A percentile compares a stretch with the other conserved stretches of the same genome.
Conservation (phyloP, 1,284 basidiomycete genomes). For the Ceratobasidium sp. region DNA sequence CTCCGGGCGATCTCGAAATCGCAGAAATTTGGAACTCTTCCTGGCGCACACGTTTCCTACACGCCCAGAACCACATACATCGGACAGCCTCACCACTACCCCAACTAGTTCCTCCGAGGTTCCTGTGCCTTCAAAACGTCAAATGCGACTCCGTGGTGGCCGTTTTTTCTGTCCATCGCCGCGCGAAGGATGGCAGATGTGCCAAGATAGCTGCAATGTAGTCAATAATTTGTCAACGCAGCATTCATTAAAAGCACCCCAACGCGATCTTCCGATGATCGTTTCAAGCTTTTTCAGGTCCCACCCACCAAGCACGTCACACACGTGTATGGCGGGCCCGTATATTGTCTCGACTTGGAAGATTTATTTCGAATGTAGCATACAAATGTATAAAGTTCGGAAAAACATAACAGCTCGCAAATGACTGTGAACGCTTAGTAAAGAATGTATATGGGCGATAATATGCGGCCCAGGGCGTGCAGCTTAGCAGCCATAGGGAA, state of each 20-base stretch:
- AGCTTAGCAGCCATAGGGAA: background rate
- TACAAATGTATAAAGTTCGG: background rate
- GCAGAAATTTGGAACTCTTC: conserved; percentile 18
- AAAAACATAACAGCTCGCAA: background rate
- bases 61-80: conserved; percentile 5
- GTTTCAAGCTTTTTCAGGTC: conserved; percentile 21
- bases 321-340: background rate
- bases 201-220: conserved; percentile 1
- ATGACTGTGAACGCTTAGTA: background rate
- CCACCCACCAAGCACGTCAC: background rate
- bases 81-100: conserved; percentile 27
- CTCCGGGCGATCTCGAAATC: conserved; percentile 12
- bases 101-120: conserved; percentile 28
- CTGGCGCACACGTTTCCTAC: conserved; percentile 29
- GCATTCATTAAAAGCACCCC: background rate
- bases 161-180: conserved; percentile 16
- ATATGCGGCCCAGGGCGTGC: background rate
- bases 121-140: conserved; percentile 28
- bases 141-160: conserved; percentile 14
- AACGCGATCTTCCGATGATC: background rate
- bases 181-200: conserved; percentile 14
- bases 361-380: conserved; percentile 7
- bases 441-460: background rate
- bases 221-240: conserved; percentile 30
- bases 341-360: background rate